Conservation (phyloP, 805 yeast species). For the Starmerella geochares region DNA sequence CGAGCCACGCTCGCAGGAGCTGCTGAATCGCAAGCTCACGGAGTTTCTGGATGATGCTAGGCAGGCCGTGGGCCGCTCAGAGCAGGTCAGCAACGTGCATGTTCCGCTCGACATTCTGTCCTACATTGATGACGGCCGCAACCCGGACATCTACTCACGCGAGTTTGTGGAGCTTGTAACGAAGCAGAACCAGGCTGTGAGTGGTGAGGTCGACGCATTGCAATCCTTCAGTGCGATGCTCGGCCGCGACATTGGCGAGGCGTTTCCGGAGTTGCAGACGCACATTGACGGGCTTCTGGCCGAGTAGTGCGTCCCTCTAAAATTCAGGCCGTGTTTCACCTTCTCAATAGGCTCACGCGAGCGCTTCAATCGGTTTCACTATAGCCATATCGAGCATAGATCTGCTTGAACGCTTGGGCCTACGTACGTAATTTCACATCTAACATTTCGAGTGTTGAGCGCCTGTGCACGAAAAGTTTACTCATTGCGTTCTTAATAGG, state of each 20-base stretch:
- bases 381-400: too few species aligned
- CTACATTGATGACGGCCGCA: slow-evolving; percentile 91
- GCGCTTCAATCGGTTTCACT: too few species aligned
- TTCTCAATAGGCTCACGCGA: too few species aligned
- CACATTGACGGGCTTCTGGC: slow-evolving; percentile 1
- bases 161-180: slow-evolving; percentile 94
- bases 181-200: slow-evolving; percentile 73
- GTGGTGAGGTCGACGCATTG: slow-evolving; percentile 73
- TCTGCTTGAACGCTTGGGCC: too few species aligned
- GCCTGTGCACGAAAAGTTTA: too few species aligned
- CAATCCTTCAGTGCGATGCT: slow-evolving; percentile 49
- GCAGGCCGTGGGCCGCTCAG: slow-evolving; percentile 15
- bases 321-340: too few species aligned
- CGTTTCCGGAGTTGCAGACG: slow-evolving; percentile 61
- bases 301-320: too few species aligned
- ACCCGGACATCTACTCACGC: slow-evolving; percentile 93
- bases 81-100: slow-evolving; percentile 15
- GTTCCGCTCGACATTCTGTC: slow-evolving; percentile 73
- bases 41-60: slow-evolving; percentile 22
- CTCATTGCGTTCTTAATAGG: too few species aligned
- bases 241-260: slow-evolving; percentile 58
- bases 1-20: slow-evolving; percentile 65
- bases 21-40: slow-evolving; percentile 31
- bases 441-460: too few species aligned
- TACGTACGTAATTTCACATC: too few species aligned